phyloP scores from a whole-genome alignment of 2,329 filamentous ascomycete species.

The Trichoderma oligosporum region DNA sequence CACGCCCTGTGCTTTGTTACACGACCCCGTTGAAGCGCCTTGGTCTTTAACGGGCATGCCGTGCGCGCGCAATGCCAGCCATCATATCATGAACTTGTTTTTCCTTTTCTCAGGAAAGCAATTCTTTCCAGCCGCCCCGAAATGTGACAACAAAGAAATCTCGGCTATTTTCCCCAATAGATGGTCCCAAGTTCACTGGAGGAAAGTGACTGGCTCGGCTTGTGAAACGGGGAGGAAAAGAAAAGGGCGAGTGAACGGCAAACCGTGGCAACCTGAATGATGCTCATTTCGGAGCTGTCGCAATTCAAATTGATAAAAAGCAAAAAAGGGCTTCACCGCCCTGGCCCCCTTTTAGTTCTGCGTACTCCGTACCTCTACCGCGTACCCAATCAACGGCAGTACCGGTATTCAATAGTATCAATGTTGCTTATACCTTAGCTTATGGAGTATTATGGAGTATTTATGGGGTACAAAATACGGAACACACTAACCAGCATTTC shows the following conservation, averaged over 20 bases:
- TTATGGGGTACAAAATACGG: too few species aligned
- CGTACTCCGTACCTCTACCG: too few species aligned
- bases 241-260: too few species aligned
- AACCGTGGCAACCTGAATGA: background rate
- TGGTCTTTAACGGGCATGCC: background rate
- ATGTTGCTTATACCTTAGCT: too few species aligned
- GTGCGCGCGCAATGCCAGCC: background rate
- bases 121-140: too few species aligned
- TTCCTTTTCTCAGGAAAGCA: background rate
- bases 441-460: too few species aligned
- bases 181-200: constrained; percentile 7
- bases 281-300: background rate
- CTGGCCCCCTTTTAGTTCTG: background rate
- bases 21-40: background rate
- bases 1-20: constrained; percentile 13
- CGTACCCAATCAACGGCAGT: constrained; percentile 7
- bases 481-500: too few species aligned
- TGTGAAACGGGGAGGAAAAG: background rate
- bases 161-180: too few species aligned
- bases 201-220: background rate
- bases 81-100: background rate
- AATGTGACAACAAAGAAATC: background rate
- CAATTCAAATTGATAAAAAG: background rate
- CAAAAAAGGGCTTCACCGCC: background rate
- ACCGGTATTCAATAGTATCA: background rate